Evolutionary conservation across 495 filamentous ascomycete genomes (phyloP).

Genomic region (Penicillium canescens): DNA sequence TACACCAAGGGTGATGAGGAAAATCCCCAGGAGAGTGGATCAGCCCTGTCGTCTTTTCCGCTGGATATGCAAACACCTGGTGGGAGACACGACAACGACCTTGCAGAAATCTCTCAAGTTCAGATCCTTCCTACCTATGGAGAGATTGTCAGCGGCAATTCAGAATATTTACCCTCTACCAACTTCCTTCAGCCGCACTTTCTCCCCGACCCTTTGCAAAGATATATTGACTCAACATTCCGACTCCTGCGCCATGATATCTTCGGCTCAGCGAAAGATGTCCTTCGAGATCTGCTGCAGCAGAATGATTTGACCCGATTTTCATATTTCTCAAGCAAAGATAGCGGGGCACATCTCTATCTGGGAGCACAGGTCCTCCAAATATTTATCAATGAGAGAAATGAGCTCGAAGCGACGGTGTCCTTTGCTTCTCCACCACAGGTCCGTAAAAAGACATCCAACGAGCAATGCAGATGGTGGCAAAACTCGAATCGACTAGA

Average conservation of each 20-base stretch:
- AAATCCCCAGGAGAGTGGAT: background rate
- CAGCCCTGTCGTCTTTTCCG: slow-evolving; percentile 7
- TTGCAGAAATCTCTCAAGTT: slow-evolving; percentile 14
- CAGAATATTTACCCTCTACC: slow-evolving; percentile 19
- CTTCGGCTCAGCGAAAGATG: slow-evolving; percentile 16
- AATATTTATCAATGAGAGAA: slow-evolving; percentile 14
- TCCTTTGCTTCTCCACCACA: too few relatives aligned
- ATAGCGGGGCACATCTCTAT: slow-evolving; percentile 10
- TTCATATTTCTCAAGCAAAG: slow-evolving; percentile 1
- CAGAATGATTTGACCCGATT: slow-evolving; percentile 29
- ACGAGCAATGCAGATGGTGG: slow-evolving; percentile 15
- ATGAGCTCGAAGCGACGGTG: slow-evolving; percentile 12
- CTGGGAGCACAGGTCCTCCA: slow-evolving; percentile 1
- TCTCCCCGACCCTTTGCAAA: slow-evolving; percentile 5
- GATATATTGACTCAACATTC: slow-evolving; percentile 17
- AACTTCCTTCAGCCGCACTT: slow-evolving; percentile 11
- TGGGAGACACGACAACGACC: slow-evolving; percentile 18
- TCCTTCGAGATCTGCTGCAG: slow-evolving; percentile 7
- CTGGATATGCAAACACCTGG: slow-evolving; percentile 17
- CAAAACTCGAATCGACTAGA: slow-evolving; percentile 13
- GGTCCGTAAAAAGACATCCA: slow-evolving; percentile 6
- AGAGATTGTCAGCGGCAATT: slow-evolving; percentile 9
- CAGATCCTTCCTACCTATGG: slow-evolving; percentile 15
- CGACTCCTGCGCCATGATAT: slow-evolving; percentile 14
- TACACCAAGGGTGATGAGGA: background rate